Evolutionary conservation across 2,329 filamentous ascomycete genomes (phyloP).

Genomic region (Aspergillus intermedius): DNA sequence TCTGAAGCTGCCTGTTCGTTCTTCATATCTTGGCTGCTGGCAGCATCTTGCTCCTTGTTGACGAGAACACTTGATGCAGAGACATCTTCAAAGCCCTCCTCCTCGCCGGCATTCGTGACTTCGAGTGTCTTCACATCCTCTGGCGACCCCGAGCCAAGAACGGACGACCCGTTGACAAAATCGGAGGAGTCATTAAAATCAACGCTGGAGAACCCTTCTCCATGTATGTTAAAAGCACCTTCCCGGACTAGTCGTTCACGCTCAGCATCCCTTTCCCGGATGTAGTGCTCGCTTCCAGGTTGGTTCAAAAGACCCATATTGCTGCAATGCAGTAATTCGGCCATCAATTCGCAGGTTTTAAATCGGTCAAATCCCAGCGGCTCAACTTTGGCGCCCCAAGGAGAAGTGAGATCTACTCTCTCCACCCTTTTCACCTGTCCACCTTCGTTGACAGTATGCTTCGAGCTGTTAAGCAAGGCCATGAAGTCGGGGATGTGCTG

Average conservation of each 20-base stretch:
- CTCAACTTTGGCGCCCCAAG: slow-evolving; percentile 86
- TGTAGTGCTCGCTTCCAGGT: slow-evolving; percentile 78
- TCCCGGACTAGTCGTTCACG: slow-evolving; percentile 71
- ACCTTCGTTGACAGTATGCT: slow-evolving; percentile 51
- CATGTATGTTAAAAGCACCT: slow-evolving; percentile 56
- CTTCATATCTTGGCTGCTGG: slow-evolving; percentile 34
- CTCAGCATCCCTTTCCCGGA: slow-evolving; percentile 71
- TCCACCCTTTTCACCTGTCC: slow-evolving; percentile 57
- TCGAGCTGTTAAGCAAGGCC: slow-evolving; percentile 73
- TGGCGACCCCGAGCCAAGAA: slow-evolving; percentile 42
- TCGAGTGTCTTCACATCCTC: slow-evolving; percentile 67
- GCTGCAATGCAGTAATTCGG: slow-evolving; percentile 91
- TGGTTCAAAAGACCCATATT: slow-evolving; percentile 98
- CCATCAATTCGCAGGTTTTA: slow-evolving; percentile 98
- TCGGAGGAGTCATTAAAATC: slow-evolving; percentile 50
- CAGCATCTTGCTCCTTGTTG: slow-evolving; percentile 65
- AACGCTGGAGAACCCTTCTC: slow-evolving; percentile 45
- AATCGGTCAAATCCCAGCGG: slow-evolving; percentile 95
- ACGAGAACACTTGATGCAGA: slow-evolving; percentile 61
- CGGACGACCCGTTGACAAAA: slow-evolving; percentile 38
- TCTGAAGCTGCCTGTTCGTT: slow-evolving; percentile 40
- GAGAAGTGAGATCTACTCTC: slow-evolving; percentile 70
- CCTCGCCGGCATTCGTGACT: slow-evolving; percentile 73
- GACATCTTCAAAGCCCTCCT: slow-evolving; percentile 93
- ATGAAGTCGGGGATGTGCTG: slow-evolving; percentile 91